Percentiles rank a stretch among this genome's conserved stretches.
phyloP scores from a whole-genome alignment of 108 stramenopile species.

The Epithemia pelagica region DNA sequence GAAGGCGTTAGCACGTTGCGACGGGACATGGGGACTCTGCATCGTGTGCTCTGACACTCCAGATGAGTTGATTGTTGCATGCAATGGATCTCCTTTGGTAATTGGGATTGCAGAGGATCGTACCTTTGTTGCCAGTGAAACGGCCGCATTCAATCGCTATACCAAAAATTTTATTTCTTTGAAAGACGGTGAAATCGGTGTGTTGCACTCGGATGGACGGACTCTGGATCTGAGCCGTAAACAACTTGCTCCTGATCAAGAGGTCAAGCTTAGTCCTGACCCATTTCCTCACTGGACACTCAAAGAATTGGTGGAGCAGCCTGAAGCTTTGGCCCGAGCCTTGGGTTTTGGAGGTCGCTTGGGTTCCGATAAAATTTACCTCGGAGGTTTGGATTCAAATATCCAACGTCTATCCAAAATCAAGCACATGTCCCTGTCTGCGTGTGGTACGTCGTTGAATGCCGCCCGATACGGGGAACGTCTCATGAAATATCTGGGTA shows the following conservation, averaged over 20 bases:
- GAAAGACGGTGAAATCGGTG: conserved; percentile 98
- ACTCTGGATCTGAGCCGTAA: conserved; percentile 83
- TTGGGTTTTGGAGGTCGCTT: conserved; percentile 87
- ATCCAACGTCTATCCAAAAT: conserved; percentile 57
- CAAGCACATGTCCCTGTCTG: conserved; percentile 82
- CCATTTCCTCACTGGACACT: conserved; percentile 97
- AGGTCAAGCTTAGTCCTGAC: conserved; percentile 87
- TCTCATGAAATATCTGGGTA: conserved; percentile 95
- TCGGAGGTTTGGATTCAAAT: conserved; percentile 87
- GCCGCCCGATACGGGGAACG: conserved; percentile 94
- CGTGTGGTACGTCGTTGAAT: conserved; percentile 95
- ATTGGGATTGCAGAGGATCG: conserved; percentile 92
- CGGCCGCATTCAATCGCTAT: conserved; percentile 95
- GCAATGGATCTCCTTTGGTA: conserved; percentile 96
- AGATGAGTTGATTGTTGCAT: conserved; percentile 92
- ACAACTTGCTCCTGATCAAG: conserved; percentile 87
- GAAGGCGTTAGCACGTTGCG: conserved; percentile 77
- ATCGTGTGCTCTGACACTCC: conserved; percentile 82
- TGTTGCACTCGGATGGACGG: conserved; percentile 86
- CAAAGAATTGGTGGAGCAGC: conserved; percentile 88
- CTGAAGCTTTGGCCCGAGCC: conserved; percentile 92
- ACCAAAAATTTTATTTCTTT: conserved; percentile 98
- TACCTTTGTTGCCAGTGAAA: conserved; percentile 95
- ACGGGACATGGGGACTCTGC: conserved; percentile 92
- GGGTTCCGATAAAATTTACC: conserved; percentile 50